A percentile compares a stretch with the other conserved stretches of the same genome.
Conservation (phyloP, 2,329 filamentous ascomycete genomes). For the Cytospora piceicola region DNA sequence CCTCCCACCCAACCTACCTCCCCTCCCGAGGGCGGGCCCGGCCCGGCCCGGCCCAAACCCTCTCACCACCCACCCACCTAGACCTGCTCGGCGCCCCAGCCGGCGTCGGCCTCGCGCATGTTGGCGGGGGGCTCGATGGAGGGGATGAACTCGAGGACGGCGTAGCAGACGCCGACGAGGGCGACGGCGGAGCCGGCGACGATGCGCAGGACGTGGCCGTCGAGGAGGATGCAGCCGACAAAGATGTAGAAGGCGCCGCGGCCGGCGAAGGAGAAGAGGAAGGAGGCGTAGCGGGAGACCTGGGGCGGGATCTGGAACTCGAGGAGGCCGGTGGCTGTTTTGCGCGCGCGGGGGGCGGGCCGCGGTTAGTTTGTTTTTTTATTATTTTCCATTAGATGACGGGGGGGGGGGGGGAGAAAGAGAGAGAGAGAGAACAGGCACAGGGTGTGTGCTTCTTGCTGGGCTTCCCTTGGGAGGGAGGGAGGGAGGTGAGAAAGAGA, state of each 20-base stretch:
- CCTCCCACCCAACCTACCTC: too few relatives aligned
- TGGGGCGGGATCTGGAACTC: slow-evolving; percentile 97
- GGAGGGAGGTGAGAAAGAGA: background rate
- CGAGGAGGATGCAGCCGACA: slow-evolving; percentile 82
- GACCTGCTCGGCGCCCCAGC: slow-evolving; percentile 79
- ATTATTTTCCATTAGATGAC: slow-evolving; percentile 4
- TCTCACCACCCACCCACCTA: too few relatives aligned
- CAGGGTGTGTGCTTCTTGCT: too few relatives aligned
- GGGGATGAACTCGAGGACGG: slow-evolving; percentile 74
- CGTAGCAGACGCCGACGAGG: slow-evolving; percentile 77
- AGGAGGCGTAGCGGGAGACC: slow-evolving; percentile 90
- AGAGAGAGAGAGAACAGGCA: too few relatives aligned
- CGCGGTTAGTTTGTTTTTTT: background rate
- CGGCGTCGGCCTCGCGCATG: slow-evolving; percentile 77
- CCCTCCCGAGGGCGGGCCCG: too few relatives aligned
- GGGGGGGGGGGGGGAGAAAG: background rate
- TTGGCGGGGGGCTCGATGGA: slow-evolving; percentile 80
- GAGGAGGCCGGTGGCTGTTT: slow-evolving; percentile 27
- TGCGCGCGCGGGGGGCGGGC: too few relatives aligned
- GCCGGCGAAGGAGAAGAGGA: slow-evolving; percentile 96
- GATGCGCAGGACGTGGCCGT: slow-evolving; percentile 66
- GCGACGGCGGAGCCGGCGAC: slow-evolving; percentile 80
- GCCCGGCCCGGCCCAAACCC: too few relatives aligned
- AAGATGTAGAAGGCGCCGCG: slow-evolving; percentile 98
- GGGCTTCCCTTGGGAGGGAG: background rate